Evolutionary conservation across 257 asterid genomes (phyloP), one percentile per base, ranked within the genome.

Genomic region (Ballota nigra): DNA sequence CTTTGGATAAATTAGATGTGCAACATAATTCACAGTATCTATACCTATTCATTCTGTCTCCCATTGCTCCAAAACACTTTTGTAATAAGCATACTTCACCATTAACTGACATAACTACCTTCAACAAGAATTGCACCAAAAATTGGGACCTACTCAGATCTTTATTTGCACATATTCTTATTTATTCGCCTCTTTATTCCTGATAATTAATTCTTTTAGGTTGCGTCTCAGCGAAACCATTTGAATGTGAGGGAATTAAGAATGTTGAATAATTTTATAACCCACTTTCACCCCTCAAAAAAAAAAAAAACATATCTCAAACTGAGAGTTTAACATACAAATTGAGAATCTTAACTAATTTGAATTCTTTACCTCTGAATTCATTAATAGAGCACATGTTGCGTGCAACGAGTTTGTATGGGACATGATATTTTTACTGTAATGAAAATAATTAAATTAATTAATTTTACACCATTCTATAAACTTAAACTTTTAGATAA

Each of bases 21-120:
- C 10, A 53, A 59, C 20, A 72, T 72, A 70, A 77, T 72, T 72
- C 78, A 66, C 23, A 59, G 71, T 8, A 67, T 77, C 78, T 4
- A 40, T 52, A 28, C 81, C 63, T 34, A 77, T 66, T 77, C 73
- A 66, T 77, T 59, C 47, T 77, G 81, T 72, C 78, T 66, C 75
- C 78, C 75, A 47, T 45, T 64, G 11, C 69, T 45, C 62, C 26
- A 12, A n/a, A 8, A 23, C 68, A 70, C 77, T 77, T 66, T 49
- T 45, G 19, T 3, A 26, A 63, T 66, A 72, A 45, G 65, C 65
- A 47, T 63, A 31, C 74, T 64, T 66, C 40, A 10, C 61, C 52
- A 66, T 49, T 66, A 77, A 77, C 81, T 66, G 66, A 33, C 74
- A 64, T 71, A 77, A 77, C 77, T 47, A 58, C 73, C 70, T 75